phyloP scores from a whole-genome alignment of 371 early-diverging fungal genomes.

The Thermomucor indicae-seudaticae region DNA sequence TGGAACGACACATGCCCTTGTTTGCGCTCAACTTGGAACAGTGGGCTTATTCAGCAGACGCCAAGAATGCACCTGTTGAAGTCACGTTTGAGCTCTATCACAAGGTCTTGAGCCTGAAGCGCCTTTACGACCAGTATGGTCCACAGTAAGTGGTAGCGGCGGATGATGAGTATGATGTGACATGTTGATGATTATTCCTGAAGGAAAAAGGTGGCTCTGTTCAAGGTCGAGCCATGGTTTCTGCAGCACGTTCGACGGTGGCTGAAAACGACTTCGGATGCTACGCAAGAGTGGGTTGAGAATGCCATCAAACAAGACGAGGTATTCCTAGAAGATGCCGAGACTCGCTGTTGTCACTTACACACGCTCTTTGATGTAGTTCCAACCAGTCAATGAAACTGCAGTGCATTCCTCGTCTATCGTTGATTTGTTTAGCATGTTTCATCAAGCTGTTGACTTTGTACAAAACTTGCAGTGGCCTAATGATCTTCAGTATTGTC shows the following conservation, averaged over 20 bases:
- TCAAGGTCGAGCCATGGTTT: conserved; percentile 67
- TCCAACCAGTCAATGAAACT: conserved; percentile 53
- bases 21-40: conserved; percentile 53
- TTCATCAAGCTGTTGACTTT: conserved; percentile 71
- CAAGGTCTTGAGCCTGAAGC: conserved; percentile 43
- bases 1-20: conserved; percentile 51
- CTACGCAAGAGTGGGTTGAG: conserved; percentile 58
- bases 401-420: conserved; percentile 78
- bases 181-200: not conserved
- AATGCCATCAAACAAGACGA: conserved; percentile 62
- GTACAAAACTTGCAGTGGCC: conserved; percentile 77
- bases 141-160: conserved; percentile 28
- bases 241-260: conserved; percentile 56
- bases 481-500: conserved; percentile 60
- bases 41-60: conserved; percentile 41
- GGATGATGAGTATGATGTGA: not conserved
- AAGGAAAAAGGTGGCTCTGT: conserved; percentile 43
- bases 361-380: conserved; percentile 31
- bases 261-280: conserved; percentile 49
- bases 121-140: conserved; percentile 46
- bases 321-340: conserved; percentile 23
- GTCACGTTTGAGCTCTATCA: conserved; percentile 48
- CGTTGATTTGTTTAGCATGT: conserved; percentile 72
- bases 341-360: not conserved
- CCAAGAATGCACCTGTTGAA: conserved; percentile 41